A percentile compares a stretch with the other conserved stretches of the same genome.
Conservation (phyloP, 805 yeast genomes). For the Cyberlindnera bimundalis region DNA sequence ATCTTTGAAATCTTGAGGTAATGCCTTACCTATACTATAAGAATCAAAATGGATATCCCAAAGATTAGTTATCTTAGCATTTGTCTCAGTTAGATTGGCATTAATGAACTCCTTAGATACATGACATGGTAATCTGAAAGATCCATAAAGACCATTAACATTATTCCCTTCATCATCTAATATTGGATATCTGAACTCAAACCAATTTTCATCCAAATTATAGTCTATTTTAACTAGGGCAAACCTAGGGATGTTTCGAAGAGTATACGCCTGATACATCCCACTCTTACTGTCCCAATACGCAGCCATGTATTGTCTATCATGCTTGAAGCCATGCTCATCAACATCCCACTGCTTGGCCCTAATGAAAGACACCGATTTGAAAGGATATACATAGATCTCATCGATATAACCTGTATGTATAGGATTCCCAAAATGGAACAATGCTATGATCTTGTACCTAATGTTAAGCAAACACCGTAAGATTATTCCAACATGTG, state of each 20-base stretch:
- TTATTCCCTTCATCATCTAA: slow-evolving; percentile 7
- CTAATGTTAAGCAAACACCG: slow-evolving; percentile 14
- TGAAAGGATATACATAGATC: slow-evolving; percentile 21
- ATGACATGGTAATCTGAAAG: slow-evolving; percentile 21
- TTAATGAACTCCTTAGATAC: slow-evolving; percentile 18
- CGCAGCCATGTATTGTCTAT: slow-evolving; percentile 23
- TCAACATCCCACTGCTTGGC: slow-evolving; percentile 21
- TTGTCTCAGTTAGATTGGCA: slow-evolving; percentile 6
- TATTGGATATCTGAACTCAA: slow-evolving; percentile 21
- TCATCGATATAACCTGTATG: slow-evolving; percentile 11
- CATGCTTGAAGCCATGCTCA: slow-evolving; percentile 23
- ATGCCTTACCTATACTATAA: slow-evolving; percentile 18
- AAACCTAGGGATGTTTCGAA: slow-evolving; percentile 17
- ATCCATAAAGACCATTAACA: neutral
- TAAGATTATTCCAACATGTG: slow-evolving; percentile 1
- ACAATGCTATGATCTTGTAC: slow-evolving; percentile 12
- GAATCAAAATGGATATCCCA: slow-evolving; percentile 22
- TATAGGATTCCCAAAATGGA: slow-evolving; percentile 6
- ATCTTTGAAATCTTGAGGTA: slow-evolving; percentile 18
- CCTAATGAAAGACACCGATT: slow-evolving; percentile 15
- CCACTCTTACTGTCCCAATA: slow-evolving; percentile 18
- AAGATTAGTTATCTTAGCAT: slow-evolving; percentile 11
- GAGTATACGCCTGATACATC: slow-evolving; percentile 16
- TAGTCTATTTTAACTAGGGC: slow-evolving; percentile 15
- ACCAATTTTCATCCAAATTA: slow-evolving; percentile 20